phyloP scores from a whole-genome alignment of 2,329 filamentous ascomycete genomes.

The Aphanocladium album region DNA sequence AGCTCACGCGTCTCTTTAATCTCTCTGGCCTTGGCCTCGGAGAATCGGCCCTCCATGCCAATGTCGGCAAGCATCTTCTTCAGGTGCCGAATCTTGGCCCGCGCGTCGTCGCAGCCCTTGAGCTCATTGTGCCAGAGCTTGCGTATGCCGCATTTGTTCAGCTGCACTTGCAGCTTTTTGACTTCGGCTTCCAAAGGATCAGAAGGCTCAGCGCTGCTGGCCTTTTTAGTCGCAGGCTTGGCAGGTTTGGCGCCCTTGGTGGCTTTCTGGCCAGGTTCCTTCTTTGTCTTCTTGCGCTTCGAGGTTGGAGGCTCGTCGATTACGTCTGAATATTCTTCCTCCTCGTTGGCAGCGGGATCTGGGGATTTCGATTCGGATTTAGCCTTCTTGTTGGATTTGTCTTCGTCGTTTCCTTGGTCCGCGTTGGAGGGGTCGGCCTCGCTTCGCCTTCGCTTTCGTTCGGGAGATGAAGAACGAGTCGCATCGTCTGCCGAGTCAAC shows the following conservation, averaged over 20 bases:
- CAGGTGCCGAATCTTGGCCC: slow-evolving; percentile 78
- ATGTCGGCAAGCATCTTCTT: slow-evolving; percentile 71
- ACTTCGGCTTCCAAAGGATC: slow-evolving; percentile 72
- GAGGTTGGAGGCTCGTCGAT: slow-evolving; percentile 65
- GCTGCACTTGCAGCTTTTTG: slow-evolving; percentile 80
- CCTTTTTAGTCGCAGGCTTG: slow-evolving; percentile 39
- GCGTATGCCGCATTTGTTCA: slow-evolving; percentile 84
- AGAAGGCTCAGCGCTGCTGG: slow-evolving; percentile 27
- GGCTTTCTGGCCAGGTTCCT: slow-evolving; percentile 21
- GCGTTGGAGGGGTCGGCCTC: slow-evolving; percentile 17
- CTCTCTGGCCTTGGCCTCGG: slow-evolving; percentile 72
- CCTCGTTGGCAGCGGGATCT: slow-evolving; percentile 24
- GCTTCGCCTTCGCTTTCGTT: slow-evolving; percentile 14
- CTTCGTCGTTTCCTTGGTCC: slow-evolving; percentile 14
- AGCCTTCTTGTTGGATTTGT: slow-evolving; percentile 9
- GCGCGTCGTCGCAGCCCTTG: slow-evolving; percentile 65
- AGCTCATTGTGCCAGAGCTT: slow-evolving; percentile 90
- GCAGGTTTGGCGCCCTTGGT: slow-evolving; percentile 21
- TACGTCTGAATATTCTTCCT: slow-evolving; percentile 46
- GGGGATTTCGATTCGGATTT: slow-evolving; percentile 1
- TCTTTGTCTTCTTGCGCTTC: slow-evolving; percentile 50
- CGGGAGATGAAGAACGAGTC: neutral
- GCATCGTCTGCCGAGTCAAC: slow-evolving; percentile 16
- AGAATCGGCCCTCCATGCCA: slow-evolving; percentile 88
- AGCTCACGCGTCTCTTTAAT: slow-evolving; percentile 88